phyloP scores from a whole-genome alignment of 441 rosid species.

The Populus hybrid region DNA sequence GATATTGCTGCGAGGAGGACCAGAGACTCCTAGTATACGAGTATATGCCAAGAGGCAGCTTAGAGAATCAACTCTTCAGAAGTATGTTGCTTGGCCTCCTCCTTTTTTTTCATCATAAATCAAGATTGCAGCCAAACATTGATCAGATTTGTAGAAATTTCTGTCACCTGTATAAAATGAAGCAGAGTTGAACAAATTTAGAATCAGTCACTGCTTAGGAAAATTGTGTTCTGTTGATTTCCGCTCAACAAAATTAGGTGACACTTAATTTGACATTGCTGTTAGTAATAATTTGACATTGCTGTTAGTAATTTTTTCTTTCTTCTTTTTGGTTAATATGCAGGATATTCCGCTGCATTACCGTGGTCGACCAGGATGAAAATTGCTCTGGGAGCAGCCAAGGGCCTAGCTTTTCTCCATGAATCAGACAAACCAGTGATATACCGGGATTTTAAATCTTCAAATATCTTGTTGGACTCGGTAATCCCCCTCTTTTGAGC shows the following conservation, averaged over 20 bases:
- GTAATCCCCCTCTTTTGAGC: slow-evolving; percentile 35
- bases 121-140: too few species aligned
- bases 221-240: not conserved
- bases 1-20: slow-evolving; percentile 75
- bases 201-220: not conserved
- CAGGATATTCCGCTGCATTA: slow-evolving; percentile 60
- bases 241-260: not conserved
- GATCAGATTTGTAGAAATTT: not conserved
- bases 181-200: not conserved
- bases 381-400: slow-evolving; percentile 77
- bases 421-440: slow-evolving; percentile 69
- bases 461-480: slow-evolving; percentile 68
- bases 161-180: not conserved
- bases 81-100: slow-evolving; percentile 34
- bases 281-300: not conserved
- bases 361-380: slow-evolving; percentile 84
- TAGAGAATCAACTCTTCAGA: slow-evolving; percentile 78
- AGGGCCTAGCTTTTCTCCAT: slow-evolving; percentile 81
- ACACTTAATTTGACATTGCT: not conserved
- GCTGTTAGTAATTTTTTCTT: not conserved
- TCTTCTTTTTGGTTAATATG: not conserved
- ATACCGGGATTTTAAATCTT: slow-evolving; percentile 72
- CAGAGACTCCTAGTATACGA: slow-evolving; percentile 72
- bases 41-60: slow-evolving; percentile 77
- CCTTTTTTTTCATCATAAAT: not conserved